Evolutionary conservation across 306 rosid species (phyloP).

Genomic region (Vachellia collinsii): DNA sequence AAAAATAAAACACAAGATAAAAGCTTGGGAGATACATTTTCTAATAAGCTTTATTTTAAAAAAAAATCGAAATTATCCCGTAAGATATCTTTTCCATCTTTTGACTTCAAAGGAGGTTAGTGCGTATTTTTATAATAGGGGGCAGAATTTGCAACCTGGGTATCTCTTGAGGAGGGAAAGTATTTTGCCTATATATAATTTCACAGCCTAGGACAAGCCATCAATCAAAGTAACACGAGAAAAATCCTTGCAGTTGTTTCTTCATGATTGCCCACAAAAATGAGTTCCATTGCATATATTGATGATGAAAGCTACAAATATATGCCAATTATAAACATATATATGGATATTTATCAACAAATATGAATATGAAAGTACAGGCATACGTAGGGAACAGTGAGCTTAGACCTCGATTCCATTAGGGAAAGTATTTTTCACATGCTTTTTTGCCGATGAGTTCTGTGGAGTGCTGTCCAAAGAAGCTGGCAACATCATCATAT

Average conservation of each 20-base stretch:
- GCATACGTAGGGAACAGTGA: conserved; percentile 22
- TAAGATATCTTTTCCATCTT: not conserved
- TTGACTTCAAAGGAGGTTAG: not conserved
- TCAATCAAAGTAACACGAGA: not conserved
- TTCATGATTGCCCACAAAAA: not conserved
- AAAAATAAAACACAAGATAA: not conserved
- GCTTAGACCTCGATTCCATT: conserved; percentile 73
- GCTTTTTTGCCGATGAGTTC: conserved; percentile 49
- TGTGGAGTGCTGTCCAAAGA: conserved; percentile 47
- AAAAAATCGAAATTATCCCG: not conserved
- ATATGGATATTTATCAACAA: not conserved
- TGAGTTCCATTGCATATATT: not conserved
- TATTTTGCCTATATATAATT: conserved; percentile 10
- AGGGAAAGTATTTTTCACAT: conserved; percentile 60
- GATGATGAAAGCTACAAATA: not conserved
- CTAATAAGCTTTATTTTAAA: not conserved
- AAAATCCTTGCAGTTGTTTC: not conserved
- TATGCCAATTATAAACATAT: conserved; percentile 22
- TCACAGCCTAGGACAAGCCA: conserved; percentile 10
- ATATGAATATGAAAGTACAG: conserved; percentile 1
- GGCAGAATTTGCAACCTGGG: not conserved
- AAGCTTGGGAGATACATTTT: not conserved
- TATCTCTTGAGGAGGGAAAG: not conserved
- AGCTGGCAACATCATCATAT: conserved; percentile 46
- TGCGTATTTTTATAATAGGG: not conserved